These are phyloP conservation scores for Cryptococcus sp. DNA, from an alignment of 1,284 basidiomycete species.

Conservation along the genomic window DNA sequence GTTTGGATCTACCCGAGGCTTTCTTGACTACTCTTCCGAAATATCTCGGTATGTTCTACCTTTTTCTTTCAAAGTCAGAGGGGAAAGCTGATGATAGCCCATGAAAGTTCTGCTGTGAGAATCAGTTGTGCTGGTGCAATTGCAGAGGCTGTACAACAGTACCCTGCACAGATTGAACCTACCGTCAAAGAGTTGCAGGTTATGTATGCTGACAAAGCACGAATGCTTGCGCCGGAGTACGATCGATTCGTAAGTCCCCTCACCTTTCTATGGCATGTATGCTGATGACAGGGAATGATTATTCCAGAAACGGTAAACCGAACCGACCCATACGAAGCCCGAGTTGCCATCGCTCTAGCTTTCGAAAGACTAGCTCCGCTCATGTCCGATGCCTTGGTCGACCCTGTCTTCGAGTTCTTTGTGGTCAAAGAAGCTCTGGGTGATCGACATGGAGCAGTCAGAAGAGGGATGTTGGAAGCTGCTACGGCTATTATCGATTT, in stretches of 20 bases:
- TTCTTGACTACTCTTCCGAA: conserved; percentile 63
- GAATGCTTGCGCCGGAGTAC: conserved; percentile 80
- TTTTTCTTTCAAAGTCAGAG: background rate
- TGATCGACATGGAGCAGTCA: conserved; percentile 76
- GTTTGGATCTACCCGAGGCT: conserved; percentile 75
- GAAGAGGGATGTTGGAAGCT: conserved; percentile 80
- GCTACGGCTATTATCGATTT: conserved; percentile 77
- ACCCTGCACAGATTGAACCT: conserved; percentile 62
- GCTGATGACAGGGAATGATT: conserved; percentile 72
- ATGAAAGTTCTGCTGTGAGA: conserved; percentile 78
- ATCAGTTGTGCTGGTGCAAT: conserved; percentile 68
- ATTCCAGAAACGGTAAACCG: conserved; percentile 84
- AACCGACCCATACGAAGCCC: conserved; percentile 84
- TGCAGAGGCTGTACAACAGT: conserved; percentile 69
- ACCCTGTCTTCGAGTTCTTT: conserved; percentile 81
- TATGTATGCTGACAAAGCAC: conserved; percentile 83
- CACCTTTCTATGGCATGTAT: background rate
- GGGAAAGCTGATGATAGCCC: conserved; percentile 52
- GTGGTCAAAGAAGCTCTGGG: conserved; percentile 81
- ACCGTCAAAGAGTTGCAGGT: conserved; percentile 58
- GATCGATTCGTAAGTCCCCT: conserved; percentile 68
- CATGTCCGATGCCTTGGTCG: conserved; percentile 64
- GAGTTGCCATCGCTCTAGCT: conserved; percentile 69
- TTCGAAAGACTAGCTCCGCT: conserved; percentile 67
- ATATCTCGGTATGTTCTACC: conserved; percentile 61